A percentile compares a stretch with the other conserved stretches of the same genome.
Evolutionary conservation across 2,329 filamentous ascomycete genomes (phyloP).

Genomic region (Rugonectria rugulosa): DNA sequence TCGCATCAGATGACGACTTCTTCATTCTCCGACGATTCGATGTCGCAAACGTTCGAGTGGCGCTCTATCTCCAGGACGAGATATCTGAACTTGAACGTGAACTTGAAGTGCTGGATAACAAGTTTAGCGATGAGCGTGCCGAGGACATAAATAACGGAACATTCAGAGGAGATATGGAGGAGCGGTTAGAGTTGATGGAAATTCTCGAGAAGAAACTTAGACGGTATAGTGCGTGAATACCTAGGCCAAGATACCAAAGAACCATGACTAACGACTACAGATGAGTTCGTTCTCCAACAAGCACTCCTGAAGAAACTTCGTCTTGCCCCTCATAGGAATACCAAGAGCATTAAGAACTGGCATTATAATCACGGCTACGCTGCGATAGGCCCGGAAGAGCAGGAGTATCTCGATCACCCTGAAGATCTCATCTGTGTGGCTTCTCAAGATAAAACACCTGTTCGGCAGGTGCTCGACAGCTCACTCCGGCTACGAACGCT

Average conservation of each 20-base stretch:
- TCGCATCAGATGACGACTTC: slow-evolving; percentile 43
- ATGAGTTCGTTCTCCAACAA: slow-evolving; percentile 38
- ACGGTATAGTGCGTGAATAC: slow-evolving; percentile 35
- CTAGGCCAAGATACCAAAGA: neutral
- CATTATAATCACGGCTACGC: slow-evolving; percentile 27
- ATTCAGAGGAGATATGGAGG: slow-evolving; percentile 34
- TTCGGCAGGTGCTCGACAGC: slow-evolving; percentile 15
- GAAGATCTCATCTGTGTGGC: slow-evolving; percentile 31
- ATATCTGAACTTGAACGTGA: slow-evolving; percentile 41
- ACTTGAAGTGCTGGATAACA: slow-evolving; percentile 37
- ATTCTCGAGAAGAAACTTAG: slow-evolving; percentile 24
- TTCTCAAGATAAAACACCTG: slow-evolving; percentile 14
- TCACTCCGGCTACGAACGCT: slow-evolving; percentile 11
- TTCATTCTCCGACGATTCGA: slow-evolving; percentile 45
- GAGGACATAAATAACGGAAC: slow-evolving; percentile 39
- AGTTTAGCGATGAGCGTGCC: slow-evolving; percentile 25
- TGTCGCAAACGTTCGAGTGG: slow-evolving; percentile 39
- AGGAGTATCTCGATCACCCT: slow-evolving; percentile 22
- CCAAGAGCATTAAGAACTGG: slow-evolving; percentile 37
- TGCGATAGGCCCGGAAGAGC: slow-evolving; percentile 22
- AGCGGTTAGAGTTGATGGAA: slow-evolving; percentile 26
- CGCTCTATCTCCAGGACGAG: slow-evolving; percentile 45
- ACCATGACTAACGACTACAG: slow-evolving; percentile 11
- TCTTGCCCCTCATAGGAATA: slow-evolving; percentile 27
- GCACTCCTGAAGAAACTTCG: slow-evolving; percentile 26